A percentile compares a stretch with the other conserved stretches of the same genome.
These are phyloP conservation scores for Arachis stenosperma DNA, from an alignment of 306 rosid genomes.

Conservation along the genomic window DNA sequence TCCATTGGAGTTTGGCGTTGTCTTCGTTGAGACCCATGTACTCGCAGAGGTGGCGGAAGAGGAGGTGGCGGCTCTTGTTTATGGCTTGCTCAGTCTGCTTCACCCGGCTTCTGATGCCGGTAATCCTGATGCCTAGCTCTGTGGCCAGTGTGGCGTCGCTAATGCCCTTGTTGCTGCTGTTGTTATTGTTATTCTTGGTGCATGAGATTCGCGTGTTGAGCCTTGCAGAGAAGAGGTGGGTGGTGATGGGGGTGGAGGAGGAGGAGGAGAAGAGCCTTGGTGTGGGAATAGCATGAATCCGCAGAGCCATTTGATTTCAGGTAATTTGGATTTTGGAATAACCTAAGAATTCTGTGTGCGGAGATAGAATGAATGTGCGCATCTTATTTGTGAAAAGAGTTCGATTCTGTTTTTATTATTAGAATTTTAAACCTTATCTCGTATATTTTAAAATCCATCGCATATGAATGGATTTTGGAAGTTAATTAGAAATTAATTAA, in stretches of 20 bases:
- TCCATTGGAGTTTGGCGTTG: conserved; percentile 62
- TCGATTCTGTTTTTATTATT: neutral
- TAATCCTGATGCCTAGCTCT: conserved; percentile 52
- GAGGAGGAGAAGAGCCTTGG: conserved; percentile 32
- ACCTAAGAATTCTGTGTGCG: neutral
- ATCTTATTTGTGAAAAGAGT: neutral
- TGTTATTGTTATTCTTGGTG: neutral
- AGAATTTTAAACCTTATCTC: neutral
- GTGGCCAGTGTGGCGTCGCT: conserved; percentile 64
- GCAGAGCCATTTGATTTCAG: conserved; percentile 49
- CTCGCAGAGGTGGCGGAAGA: conserved; percentile 63
- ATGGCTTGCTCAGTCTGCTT: conserved; percentile 65
- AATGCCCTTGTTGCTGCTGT: neutral
- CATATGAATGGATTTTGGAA: neutral
- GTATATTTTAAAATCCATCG: neutral
- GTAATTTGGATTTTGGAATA: neutral
- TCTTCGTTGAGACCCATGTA: conserved; percentile 55
- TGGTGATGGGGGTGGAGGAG: conserved; percentile 6
- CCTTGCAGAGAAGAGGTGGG: conserved; percentile 8
- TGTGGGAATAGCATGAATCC: conserved; percentile 23
- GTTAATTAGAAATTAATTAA: too few species aligned
- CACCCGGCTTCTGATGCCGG: conserved; percentile 50
- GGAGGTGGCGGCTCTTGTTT: conserved; percentile 67
- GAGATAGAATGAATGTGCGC: neutral
- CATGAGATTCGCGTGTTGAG: conserved; percentile 49